Evolutionary conservation across 1,139 yeast species (phyloP), one percentile per base, ranked within the genome.

Genomic region (Pichia sp.): DNA sequence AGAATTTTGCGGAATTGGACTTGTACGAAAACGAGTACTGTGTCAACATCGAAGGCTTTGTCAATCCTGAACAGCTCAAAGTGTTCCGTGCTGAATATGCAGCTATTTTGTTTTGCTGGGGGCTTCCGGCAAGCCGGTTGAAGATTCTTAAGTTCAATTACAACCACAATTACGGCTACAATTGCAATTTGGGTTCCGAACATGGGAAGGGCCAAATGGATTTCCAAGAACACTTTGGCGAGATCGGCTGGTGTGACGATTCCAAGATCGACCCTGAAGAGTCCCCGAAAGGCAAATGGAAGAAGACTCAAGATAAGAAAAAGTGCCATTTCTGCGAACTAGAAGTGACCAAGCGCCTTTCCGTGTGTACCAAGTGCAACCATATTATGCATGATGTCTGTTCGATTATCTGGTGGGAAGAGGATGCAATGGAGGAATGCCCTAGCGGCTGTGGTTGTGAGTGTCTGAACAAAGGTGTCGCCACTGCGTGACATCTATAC

Each of bases 401-500:
- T 73, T 95, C 96, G 0, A 71, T 76, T 14, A 78, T 78, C 54
- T 92, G 98, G 98, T 91, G 96, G 92, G 72, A 71, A 16, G 72
- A 69, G 0, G 76, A 75, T 3, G 72, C 71, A n/a, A 64, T 64
- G 46, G 53, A 43, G 1, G 90, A 85, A 63, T 92, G 98, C 69
- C 86, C 96, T 0, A 81, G 90, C 57, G 98, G 97, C 0, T 92
- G 98, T 72, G 97, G 97, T 0, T 92, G 98, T 65, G 63, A 69
- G 9, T 90, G 97, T 69, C 68, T 84, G 51, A 71, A 73, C 5
- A 57, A 60, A 14, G 20, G 12, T 7, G 33, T 20, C 7, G 29
- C 8, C 24, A 31, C 17, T 40, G 27, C 30, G 31, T 33, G 36
- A 34, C 16, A 34, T 50, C n/a, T 43, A 50, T 31, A 31, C 4